These are phyloP conservation scores for Capsella bursapastoris DNA, from an alignment of 345 rosid genomes.

Conservation along the genomic window DNA sequence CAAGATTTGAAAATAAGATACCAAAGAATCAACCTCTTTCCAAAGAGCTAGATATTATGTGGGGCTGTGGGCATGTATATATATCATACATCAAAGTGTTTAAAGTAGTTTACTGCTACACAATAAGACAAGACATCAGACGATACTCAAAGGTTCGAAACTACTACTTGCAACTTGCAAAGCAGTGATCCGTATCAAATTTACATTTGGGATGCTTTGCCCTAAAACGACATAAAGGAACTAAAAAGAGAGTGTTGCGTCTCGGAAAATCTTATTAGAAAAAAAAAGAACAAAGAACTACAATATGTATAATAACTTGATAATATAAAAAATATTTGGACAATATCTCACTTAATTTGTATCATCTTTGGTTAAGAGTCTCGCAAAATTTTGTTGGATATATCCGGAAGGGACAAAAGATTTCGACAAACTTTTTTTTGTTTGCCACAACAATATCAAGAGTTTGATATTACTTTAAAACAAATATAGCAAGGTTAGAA, in stretches of 20 bases:
- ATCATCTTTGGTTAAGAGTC: not conserved
- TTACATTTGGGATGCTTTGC: slow-evolving; percentile 9
- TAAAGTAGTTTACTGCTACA: slow-evolving; percentile 6
- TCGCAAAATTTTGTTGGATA: not conserved
- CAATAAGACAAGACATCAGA: not conserved
- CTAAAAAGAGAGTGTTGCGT: not conserved
- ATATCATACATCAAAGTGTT: not conserved
- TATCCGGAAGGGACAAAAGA: not conserved
- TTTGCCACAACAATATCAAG: slow-evolving; percentile 7
- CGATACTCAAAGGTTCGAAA: not conserved
- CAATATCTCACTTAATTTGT: not conserved
- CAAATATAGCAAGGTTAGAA: slow-evolving; percentile 13
- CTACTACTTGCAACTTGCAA: slow-evolving; percentile 4
- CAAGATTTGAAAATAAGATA: not conserved
- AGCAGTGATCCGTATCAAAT: slow-evolving; percentile 3
- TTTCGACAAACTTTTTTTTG: no score
- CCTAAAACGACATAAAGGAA: slow-evolving; percentile 2
- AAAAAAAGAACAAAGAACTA: not conserved
- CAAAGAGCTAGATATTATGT: not conserved
- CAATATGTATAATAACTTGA: no score
- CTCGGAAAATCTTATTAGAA: not conserved
- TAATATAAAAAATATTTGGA: not conserved
- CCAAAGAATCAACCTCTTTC: not conserved
- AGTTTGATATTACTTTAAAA: not conserved
- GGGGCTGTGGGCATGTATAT: no score